Percentiles rank a stretch among this genome's conserved stretches.
These are phyloP conservation scores for Pseudogymnoascus sp. DNA, from an alignment of 2,329 filamentous ascomycete species.

Conservation along the genomic window DNA sequence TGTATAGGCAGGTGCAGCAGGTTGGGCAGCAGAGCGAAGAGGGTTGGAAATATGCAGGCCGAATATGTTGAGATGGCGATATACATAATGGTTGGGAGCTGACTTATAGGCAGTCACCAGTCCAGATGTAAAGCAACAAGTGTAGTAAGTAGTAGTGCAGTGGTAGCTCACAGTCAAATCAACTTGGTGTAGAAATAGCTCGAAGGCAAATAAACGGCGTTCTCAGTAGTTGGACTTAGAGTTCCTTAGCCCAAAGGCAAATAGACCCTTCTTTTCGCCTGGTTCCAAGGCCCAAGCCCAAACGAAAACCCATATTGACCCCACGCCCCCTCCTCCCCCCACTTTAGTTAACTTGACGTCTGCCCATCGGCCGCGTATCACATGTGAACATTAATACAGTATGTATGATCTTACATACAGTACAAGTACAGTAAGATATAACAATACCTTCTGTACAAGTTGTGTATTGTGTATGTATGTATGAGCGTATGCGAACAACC, in stretches of 20 bases:
- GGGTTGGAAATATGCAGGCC: neutral
- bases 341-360: neutral
- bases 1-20: neutral
- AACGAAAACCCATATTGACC: neutral
- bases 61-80: neutral
- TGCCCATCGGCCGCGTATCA: neutral
- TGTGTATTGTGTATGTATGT: neutral
- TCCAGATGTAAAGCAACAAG: neutral
- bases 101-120: neutral
- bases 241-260: conserved; percentile 5
- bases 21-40: neutral
- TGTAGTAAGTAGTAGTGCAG: neutral
- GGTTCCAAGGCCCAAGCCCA: neutral
- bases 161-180: neutral
- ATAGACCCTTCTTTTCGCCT: neutral
- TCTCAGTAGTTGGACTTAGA: neutral
- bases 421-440: neutral
- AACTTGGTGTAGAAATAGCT: neutral
- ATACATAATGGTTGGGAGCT: neutral
- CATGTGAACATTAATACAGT: neutral
- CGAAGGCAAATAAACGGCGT: neutral
- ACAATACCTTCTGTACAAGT: neutral
- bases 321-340: neutral
- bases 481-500: neutral
- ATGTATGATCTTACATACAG: neutral